Percentiles rank a stretch among this genome's conserved stretches.
phyloP scores from a whole-genome alignment of 1,139 yeast species.

The Candida dubliniensis region DNA sequence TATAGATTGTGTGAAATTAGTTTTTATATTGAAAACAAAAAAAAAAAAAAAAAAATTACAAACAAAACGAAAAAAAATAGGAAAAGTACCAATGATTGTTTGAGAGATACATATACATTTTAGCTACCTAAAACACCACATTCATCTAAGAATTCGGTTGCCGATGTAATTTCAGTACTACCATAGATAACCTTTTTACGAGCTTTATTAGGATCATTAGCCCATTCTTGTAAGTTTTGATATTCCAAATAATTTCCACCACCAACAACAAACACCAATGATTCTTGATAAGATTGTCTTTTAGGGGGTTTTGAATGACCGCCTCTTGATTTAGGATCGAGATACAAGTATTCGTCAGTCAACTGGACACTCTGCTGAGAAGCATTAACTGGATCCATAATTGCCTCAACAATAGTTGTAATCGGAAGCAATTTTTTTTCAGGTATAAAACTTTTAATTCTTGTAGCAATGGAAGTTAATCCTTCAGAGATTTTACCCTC shows the following conservation, averaged over 20 bases:
- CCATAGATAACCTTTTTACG: constrained; percentile 70
- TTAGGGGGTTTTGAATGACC: constrained; percentile 87
- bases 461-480: constrained; percentile 83
- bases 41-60: not conserved
- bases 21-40: not conserved
- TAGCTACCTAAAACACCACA: constrained; percentile 55
- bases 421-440: constrained; percentile 85
- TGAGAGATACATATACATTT: not conserved
- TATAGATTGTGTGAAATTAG: not conserved
- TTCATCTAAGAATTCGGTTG: constrained; percentile 73
- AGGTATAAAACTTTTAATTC: constrained; percentile 83
- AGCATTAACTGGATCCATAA: constrained; percentile 78
- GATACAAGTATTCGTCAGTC: constrained; percentile 87
- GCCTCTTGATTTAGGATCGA: constrained; percentile 90
- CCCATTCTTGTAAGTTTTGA: constrained; percentile 91
- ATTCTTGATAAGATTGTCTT: constrained; percentile 76
- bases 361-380: constrained; percentile 59
- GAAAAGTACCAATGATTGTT: not conserved
- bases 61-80: not conserved
- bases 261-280: constrained; percentile 89
- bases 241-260: constrained; percentile 96
- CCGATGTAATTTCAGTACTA: constrained; percentile 77
- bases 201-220: constrained; percentile 39
- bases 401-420: constrained; percentile 85
- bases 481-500: constrained; percentile 80